Percentiles rank a stretch among this genome's conserved stretches.
These are phyloP conservation scores for Macrotyloma uniflorum DNA, from an alignment of 306 rosid genomes.

Conservation along the genomic window DNA sequence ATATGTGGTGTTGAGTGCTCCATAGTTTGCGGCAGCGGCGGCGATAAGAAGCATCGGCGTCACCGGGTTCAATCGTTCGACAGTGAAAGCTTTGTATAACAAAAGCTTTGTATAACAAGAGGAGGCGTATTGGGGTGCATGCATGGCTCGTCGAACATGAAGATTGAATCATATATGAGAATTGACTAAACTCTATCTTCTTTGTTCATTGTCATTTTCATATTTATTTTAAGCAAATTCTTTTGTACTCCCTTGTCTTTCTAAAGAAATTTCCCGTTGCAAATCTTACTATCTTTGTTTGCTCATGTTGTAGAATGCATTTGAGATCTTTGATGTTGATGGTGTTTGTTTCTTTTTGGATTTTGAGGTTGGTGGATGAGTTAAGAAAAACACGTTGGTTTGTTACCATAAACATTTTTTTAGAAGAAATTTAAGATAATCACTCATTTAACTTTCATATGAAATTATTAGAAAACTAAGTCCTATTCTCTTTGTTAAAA, in stretches of 20 bases:
- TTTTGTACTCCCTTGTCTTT: background rate
- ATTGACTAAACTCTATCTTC: background rate
- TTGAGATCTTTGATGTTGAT: background rate
- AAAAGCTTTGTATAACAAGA: too few relatives aligned
- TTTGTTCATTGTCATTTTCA: background rate
- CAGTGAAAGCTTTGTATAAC: slow-evolving; percentile 44
- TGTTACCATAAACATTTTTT: background rate
- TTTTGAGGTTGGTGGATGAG: too few relatives aligned
- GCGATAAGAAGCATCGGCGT: slow-evolving; percentile 47
- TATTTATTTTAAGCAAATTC: background rate
- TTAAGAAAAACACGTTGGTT: too few relatives aligned
- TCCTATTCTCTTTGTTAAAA: background rate
- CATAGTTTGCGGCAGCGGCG: slow-evolving; percentile 82
- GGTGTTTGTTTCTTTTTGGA: background rate
- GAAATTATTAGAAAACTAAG: background rate
- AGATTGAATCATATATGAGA: background rate
- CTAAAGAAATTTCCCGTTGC: background rate
- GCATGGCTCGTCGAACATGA: background rate
- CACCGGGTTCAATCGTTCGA: slow-evolving; percentile 49
- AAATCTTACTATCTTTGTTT: background rate
- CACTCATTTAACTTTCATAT: background rate
- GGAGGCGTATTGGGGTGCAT: background rate
- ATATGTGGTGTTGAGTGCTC: slow-evolving; percentile 87
- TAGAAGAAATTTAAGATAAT: background rate
- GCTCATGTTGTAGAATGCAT: background rate